These are phyloP conservation scores for Nannizziopsis arthrosporioides DNA, from an alignment of 2,329 filamentous ascomycete species.

Conservation along the genomic window DNA sequence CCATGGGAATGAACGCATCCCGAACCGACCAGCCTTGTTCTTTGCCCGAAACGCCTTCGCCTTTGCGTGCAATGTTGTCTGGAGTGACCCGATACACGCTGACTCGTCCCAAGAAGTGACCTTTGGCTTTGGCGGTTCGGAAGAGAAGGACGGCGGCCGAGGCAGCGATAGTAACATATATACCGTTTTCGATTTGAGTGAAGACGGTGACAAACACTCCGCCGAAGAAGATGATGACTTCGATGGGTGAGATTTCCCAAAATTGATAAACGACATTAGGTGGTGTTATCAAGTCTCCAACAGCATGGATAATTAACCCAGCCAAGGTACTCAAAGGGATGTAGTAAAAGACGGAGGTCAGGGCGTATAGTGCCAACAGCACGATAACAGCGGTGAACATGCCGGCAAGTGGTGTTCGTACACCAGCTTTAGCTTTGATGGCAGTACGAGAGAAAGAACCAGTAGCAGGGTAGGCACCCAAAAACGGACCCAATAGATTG, in stretches of 20 bases:
- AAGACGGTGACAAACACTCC: conserved; percentile 49
- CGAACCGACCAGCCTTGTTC: conserved; percentile 21
- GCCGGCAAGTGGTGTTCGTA: conserved; percentile 51
- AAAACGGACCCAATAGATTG: conserved; percentile 55
- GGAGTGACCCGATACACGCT: conserved; percentile 15
- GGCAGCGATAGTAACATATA: conserved; percentile 39
- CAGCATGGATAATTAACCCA: conserved; percentile 55
- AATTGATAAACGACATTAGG: conserved; percentile 50
- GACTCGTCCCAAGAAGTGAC: conserved; percentile 36
- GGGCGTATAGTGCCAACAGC: conserved; percentile 49
- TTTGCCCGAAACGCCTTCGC: conserved; percentile 13
- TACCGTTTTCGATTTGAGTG: conserved; percentile 40
- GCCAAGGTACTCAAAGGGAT: conserved; percentile 55
- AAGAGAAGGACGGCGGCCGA: conserved; percentile 37
- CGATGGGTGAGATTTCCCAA: conserved; percentile 53
- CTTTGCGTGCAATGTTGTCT: conserved; percentile 10
- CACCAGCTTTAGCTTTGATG: conserved; percentile 53
- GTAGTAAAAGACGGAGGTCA: conserved; percentile 52
- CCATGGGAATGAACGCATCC: conserved; percentile 39
- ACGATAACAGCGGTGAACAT: conserved; percentile 51
- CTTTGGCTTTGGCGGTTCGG: conserved; percentile 38
- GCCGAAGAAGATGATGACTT: conserved; percentile 42
- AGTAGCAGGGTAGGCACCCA: conserved; percentile 53
- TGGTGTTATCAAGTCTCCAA: conserved; percentile 50
- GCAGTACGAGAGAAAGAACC: conserved; percentile 57